Conservation (phyloP, 1,284 basidiomycete genomes). For the Sporisorium reilianum region DNA sequence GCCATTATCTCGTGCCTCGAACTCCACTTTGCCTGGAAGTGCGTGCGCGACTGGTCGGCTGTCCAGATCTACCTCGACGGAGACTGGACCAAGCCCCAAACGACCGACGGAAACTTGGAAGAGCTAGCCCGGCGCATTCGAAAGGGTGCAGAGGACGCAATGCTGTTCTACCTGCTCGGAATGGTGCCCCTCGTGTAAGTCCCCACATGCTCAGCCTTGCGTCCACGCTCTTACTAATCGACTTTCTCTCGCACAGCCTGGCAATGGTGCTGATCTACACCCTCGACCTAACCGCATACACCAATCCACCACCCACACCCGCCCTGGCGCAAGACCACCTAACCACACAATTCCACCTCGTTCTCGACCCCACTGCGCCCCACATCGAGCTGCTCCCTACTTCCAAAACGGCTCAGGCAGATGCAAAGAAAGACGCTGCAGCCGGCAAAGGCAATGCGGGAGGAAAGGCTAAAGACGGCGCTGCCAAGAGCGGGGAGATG, state of each 20-base stretch:
- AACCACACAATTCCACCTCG: conserved; percentile 19
- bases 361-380: conserved; percentile 26
- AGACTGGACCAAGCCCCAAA: conserved; percentile 11
- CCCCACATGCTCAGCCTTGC: neutral
- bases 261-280: conserved; percentile 41
- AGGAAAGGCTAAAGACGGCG: conserved; percentile 8
- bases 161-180: conserved; percentile 35
- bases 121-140: conserved; percentile 16
- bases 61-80: conserved; percentile 29
- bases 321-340: conserved; percentile 5
- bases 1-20: conserved; percentile 21
- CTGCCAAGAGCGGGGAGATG: conserved; percentile 11
- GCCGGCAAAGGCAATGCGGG: conserved; percentile 13
- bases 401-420: neutral
- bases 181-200: conserved; percentile 42
- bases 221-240: neutral
- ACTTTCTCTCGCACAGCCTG: conserved; percentile 3
- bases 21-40: conserved; percentile 40
- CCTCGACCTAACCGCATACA: conserved; percentile 27
- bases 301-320: conserved; percentile 14
- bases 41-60: conserved; percentile 35
- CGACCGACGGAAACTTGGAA: neutral
- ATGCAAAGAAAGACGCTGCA: conserved; percentile 9
- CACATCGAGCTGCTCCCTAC: conserved; percentile 28
- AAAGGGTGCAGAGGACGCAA: conserved; percentile 21